These are phyloP conservation scores for Ophiostoma quercus DNA, from an alignment of 2,329 filamentous ascomycete genomes.

Conservation along the genomic window DNA sequence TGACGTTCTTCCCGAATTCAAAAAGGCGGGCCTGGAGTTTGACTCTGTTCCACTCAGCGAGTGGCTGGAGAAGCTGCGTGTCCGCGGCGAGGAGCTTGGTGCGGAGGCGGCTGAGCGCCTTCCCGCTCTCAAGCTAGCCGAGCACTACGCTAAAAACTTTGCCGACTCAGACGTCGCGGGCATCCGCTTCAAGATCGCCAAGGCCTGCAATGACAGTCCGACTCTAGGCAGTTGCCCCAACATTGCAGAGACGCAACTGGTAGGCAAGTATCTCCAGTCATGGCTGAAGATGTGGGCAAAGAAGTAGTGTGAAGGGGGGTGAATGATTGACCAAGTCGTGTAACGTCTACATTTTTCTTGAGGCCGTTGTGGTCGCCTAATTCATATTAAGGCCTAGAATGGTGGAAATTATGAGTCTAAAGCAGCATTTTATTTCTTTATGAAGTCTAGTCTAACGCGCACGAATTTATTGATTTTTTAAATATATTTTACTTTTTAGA, in stretches of 20 bases:
- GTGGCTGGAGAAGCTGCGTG: constrained; percentile 26
- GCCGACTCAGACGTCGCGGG: constrained; percentile 7
- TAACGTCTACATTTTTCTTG: neutral
- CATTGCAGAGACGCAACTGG: constrained; percentile 20
- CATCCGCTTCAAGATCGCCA: constrained; percentile 22
- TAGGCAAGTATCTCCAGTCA: constrained; percentile 23
- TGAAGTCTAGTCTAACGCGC: neutral
- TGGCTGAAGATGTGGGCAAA: constrained; percentile 24
- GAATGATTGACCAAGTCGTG: neutral
- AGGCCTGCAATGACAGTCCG: constrained; percentile 23
- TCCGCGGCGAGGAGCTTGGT: constrained; percentile 19
- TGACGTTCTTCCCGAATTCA: constrained; percentile 47
- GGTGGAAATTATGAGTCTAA: neutral
- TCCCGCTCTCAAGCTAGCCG: constrained; percentile 26
- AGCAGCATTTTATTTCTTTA: neutral
- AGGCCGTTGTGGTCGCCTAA: neutral
- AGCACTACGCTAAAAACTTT: constrained; percentile 23
- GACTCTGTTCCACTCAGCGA: constrained; percentile 44
- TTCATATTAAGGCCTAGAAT: neutral
- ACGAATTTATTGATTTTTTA: neutral
- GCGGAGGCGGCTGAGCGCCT: constrained; percentile 19
- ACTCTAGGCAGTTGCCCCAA: constrained; percentile 22
- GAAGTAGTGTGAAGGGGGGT: neutral
- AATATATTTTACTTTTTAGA: neutral
- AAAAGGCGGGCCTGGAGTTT: constrained; percentile 41